Conservation (phyloP, 306 rosid species). For the Prunus dulcis region DNA sequence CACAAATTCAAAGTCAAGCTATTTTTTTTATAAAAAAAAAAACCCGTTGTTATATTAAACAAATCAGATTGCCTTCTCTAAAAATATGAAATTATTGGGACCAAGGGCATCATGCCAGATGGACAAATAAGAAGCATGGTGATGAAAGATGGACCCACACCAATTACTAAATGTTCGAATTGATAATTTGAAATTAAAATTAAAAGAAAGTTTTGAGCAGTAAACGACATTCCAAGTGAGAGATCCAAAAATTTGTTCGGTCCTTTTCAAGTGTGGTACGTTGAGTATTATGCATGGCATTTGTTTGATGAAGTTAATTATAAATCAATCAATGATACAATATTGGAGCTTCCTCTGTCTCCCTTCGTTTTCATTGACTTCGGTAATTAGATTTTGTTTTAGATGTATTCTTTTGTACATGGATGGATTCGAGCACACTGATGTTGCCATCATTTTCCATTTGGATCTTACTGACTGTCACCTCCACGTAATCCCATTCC, state of each 20-base stretch:
- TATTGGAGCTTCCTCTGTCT: background rate
- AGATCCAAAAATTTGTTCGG: background rate
- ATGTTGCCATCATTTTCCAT: background rate
- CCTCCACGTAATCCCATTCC: background rate
- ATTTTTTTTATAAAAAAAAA: background rate
- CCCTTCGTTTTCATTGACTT: background rate
- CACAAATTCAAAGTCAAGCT: background rate
- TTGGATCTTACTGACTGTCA: background rate
- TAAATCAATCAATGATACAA: background rate
- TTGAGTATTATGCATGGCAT: slow-evolving; percentile 2
- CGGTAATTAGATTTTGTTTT: background rate
- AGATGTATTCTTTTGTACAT: slow-evolving; percentile 1
- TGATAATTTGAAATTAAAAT: background rate
- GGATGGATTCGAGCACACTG: background rate
- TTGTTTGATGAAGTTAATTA: too few relatives aligned
- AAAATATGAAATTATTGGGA: background rate
- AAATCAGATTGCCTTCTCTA: background rate
- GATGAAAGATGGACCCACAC: background rate
- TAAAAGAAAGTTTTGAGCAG: background rate
- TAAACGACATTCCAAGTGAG: background rate
- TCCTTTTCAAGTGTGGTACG: slow-evolving; percentile 2
- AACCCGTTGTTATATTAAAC: background rate
- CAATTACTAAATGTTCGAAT: background rate
- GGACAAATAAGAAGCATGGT: background rate
- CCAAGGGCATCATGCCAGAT: slow-evolving; percentile 1